phyloP scores from a whole-genome alignment of 495 filamentous ascomycete species.

The Beverwykella pulmonaria region DNA sequence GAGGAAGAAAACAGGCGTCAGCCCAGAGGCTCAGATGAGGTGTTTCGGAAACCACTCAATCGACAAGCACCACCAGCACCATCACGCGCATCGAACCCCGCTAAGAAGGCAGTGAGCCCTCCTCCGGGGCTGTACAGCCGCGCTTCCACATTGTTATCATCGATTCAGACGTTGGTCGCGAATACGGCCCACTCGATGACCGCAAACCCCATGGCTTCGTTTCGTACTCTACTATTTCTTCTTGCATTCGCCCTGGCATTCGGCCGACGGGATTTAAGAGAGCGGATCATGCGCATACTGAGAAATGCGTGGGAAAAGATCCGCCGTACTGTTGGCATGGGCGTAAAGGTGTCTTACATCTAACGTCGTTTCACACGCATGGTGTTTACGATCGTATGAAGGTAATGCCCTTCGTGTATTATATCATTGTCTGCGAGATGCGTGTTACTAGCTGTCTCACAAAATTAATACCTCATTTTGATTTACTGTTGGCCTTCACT shows the following conservation, averaged over 20 bases:
- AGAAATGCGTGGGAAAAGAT: conserved; percentile 80
- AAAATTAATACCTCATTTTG: not conserved
- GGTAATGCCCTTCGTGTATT: conserved; percentile 1
- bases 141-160: conserved; percentile 53
- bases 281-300: conserved; percentile 69
- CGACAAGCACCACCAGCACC: conserved; percentile 38
- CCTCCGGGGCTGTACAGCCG: conserved; percentile 51
- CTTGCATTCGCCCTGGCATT: conserved; percentile 79
- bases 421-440: not conserved
- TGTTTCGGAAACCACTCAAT: conserved; percentile 23
- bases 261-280: conserved; percentile 71
- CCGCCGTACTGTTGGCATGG: conserved; percentile 86
- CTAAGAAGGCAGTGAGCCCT: conserved; percentile 46
- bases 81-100: conserved; percentile 38
- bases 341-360: conserved; percentile 96
- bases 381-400: not conserved
- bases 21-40: conserved; percentile 37
- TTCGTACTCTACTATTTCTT: conserved; percentile 78
- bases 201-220: conserved; percentile 71
- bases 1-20: conserved; percentile 42
- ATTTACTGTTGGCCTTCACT: not conserved
- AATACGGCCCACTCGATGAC: conserved; percentile 64
- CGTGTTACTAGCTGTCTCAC: not conserved
- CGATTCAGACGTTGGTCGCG: conserved; percentile 64
- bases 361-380: conserved; percentile 43